Base-by-base conservation (phyloP, 495 filamentous ascomycete genomes). In the Hypoxylon intermedium region DNA sequence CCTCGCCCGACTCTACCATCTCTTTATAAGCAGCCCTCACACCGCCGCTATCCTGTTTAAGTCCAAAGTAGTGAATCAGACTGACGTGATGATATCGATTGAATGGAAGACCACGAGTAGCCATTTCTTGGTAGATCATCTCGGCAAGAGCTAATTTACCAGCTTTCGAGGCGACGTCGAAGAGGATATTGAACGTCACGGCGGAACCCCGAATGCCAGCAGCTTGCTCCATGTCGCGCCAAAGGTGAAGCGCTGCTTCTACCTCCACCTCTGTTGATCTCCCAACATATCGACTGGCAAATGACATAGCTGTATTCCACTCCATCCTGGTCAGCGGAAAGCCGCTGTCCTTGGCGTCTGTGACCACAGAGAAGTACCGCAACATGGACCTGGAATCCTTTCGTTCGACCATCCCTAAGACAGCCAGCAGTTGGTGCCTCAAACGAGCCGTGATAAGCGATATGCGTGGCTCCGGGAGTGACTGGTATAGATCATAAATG, bases 131-230 rank as follows among this genome's bases (percentile, higher is more conserved):
- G 58, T 92, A 81, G 9, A 98, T 81, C 74, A 90, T 89, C 63
- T 96, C 89, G 1, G 90, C 92, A 31, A 98, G 84, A 1, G 75
- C 75, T 49, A 89, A 93, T 63, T 94, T 93, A 16, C 87, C 86
- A 1, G 92, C 85, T 72, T 92, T 95, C 40, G 89, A 84, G 24
- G 93, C 92, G 12, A 90, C 82, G 67, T 96, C 90, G 60, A 97
- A 97, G 23, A 98, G 83, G 49, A 96, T 89, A 71, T 90, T 93
- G 77, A 98, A 96, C 1, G 93, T 93, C 9, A 89, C 86, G 26
- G 82, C 77, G 60, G 85, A 89, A 26, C 78, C 82, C 57, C 75
- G 66, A n/a, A 92, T 71, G 4, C 83, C 80, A 13, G 85, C 85
- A n/a, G 84, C 72, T 21, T 82, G 74, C 72, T 98, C 94, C 88